Conservation (phyloP, 768 basidiomycete genomes). For the Leucogyrophana mollusca region DNA sequence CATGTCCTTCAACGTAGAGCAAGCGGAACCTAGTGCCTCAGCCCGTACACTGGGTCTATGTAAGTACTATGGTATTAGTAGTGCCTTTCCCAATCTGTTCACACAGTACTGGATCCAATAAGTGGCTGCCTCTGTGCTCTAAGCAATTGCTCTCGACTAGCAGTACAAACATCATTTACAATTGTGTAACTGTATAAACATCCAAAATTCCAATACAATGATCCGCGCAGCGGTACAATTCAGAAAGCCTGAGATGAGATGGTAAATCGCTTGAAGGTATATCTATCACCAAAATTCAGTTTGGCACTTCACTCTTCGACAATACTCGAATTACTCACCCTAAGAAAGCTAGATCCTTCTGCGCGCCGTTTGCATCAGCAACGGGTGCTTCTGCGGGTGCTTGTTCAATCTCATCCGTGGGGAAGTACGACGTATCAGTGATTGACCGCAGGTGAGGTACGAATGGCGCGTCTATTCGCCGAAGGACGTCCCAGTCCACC, state of each 20-base stretch:
- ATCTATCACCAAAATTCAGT: conserved; percentile 38
- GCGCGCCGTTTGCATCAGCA: conserved; percentile 38
- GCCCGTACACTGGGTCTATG: no score
- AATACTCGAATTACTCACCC: conserved; percentile 39
- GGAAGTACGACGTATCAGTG: conserved; percentile 98
- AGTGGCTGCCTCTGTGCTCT: no score
- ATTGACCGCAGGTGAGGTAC: conserved; percentile 92
- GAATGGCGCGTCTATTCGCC: conserved; percentile 91
- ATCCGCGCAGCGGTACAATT: conserved; percentile 4
- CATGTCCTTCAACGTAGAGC: no score
- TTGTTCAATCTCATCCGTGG: conserved; percentile 90
- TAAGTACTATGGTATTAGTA: no score
- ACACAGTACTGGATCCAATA: no score
- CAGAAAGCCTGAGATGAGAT: conserved; percentile 58
- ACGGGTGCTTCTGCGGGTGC: conserved; percentile 45
- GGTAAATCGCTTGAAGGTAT: conserved; percentile 78
- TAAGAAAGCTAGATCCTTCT: conserved; percentile 66
- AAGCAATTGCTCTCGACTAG: no score
- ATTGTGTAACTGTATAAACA: background rate
- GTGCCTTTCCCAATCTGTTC: no score
- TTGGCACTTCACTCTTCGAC: conserved; percentile 3
- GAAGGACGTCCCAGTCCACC: conserved; percentile 89
- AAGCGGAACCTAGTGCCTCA: no score
- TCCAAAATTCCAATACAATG: background rate
- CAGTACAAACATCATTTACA: no score